phyloP scores from a whole-genome alignment of 768 basidiomycete genomes.

The Tylopilus subfusipes region DNA sequence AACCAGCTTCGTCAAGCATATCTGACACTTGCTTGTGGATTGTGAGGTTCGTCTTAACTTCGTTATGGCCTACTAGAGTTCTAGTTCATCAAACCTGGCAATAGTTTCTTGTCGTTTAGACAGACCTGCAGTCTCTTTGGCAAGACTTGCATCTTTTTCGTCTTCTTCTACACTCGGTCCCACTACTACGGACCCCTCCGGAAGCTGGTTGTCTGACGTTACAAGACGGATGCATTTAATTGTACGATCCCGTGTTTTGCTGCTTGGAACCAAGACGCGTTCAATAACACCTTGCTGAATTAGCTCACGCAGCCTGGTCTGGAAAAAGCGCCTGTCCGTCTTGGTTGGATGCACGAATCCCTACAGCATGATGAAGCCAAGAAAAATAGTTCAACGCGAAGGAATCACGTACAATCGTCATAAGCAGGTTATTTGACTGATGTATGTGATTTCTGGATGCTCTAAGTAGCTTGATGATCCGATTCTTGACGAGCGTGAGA shows the following conservation, averaged over 20 bases:
- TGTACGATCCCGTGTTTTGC: constrained; percentile 42
- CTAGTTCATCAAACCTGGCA: not conserved
- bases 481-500: constrained; percentile 62
- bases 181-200: constrained; percentile 36
- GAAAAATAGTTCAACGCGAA: not conserved
- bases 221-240: constrained; percentile 70
- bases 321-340: constrained; percentile 80
- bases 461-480: constrained; percentile 70
- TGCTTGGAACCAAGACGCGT: constrained; percentile 65
- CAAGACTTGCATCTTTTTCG: constrained; percentile 31
- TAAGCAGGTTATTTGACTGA: constrained; percentile 69
- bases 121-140: constrained; percentile 34
- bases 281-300: constrained; percentile 72
- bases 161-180: constrained; percentile 40
- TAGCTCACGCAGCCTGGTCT: constrained; percentile 67
- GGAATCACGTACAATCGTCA: constrained; percentile 58
- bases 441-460: constrained; percentile 69
- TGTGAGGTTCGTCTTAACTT: constrained; percentile 57
- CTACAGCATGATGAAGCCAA: constrained; percentile 36
- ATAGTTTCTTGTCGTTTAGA: not conserved
- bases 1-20: constrained; percentile 64
- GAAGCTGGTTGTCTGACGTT: constrained; percentile 35
- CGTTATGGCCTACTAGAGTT: constrained; percentile 34
- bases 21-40: constrained; percentile 81
- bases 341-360: constrained; percentile 74